A percentile compares a stretch with the other conserved stretches of the same genome.
phyloP scores from a whole-genome alignment of 192 early-diverging fungal species.

The Linderina pennispora region DNA sequence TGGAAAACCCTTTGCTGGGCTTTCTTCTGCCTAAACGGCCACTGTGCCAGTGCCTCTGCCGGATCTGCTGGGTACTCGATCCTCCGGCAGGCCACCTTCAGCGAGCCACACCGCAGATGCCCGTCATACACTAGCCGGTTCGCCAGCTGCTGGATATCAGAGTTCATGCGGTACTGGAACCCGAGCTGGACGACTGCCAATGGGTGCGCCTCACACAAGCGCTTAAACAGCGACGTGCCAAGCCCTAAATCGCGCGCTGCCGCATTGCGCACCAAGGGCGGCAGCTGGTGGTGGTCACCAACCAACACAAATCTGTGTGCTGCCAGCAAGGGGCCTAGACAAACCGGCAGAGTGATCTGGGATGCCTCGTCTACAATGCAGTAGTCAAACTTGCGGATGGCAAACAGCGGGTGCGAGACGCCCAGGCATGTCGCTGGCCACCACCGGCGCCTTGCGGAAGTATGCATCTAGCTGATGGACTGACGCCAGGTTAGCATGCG shows the following conservation, averaged over 20 bases:
- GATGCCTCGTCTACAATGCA: constrained; percentile 97
- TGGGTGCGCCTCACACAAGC: constrained; percentile 76
- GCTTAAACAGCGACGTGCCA: constrained; percentile 70
- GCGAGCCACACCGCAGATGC: constrained; percentile 67
- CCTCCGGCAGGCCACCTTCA: constrained; percentile 52
- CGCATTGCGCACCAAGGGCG: constrained; percentile 69
- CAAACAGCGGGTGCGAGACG: constrained; percentile 70
- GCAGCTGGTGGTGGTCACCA: constrained; percentile 93
- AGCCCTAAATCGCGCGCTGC: constrained; percentile 29
- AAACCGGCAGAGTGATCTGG: constrained; percentile 86
- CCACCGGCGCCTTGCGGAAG: constrained; percentile 60
- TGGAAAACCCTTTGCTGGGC: constrained; percentile 15
- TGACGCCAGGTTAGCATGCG: constrained; percentile 40
- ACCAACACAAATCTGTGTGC: constrained; percentile 86
- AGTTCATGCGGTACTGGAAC: constrained; percentile 92
- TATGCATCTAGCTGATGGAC: constrained; percentile 53
- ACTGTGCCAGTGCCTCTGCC: constrained; percentile 2
- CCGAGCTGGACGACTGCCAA: constrained; percentile 64
- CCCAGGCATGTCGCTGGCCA: constrained; percentile 90
- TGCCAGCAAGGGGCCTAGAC: constrained; percentile 79
- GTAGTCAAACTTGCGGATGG: constrained; percentile 79
- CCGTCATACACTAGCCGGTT: constrained; percentile 81
- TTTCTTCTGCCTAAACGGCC: constrained; percentile 5
- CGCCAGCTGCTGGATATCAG: constrained; percentile 78
- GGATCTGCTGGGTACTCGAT: constrained; percentile 25